phyloP scores from a whole-genome alignment of 306 rosid genomes.

The Quillaja saponaria region DNA sequence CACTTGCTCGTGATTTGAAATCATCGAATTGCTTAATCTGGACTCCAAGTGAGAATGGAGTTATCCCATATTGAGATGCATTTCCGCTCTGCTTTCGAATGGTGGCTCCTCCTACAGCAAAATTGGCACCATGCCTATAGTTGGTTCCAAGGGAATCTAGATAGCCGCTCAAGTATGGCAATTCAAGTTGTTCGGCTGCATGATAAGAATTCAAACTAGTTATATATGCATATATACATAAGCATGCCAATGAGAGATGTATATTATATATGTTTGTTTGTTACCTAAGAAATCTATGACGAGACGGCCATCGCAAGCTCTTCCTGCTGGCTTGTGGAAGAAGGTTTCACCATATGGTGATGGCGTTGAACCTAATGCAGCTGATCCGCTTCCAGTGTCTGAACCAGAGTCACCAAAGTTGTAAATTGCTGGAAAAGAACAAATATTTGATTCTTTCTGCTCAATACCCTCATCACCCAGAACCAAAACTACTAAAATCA shows the following conservation, averaged over 20 bases:
- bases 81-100: constrained; percentile 49
- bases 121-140: constrained; percentile 53
- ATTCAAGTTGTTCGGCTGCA: constrained; percentile 45
- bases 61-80: constrained; percentile 45
- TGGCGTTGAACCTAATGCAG: constrained; percentile 46
- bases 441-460: constrained; percentile 17
- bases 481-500: constrained; percentile 22
- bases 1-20: constrained; percentile 47
- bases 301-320: constrained; percentile 55
- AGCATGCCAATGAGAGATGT: too few relatives aligned
- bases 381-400: constrained; percentile 62
- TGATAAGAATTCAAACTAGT: too few relatives aligned
- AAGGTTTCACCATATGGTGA: constrained; percentile 49
- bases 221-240: too few relatives aligned
- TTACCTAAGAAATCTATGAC: too few relatives aligned
- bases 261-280: too few relatives aligned
- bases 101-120: constrained; percentile 64
- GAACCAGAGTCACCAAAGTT: constrained; percentile 64
- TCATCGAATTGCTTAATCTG: constrained; percentile 48
- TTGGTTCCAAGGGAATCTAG: constrained; percentile 50
- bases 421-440: constrained; percentile 55
- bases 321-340: constrained; percentile 46
- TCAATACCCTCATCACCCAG: not conserved
- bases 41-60: constrained; percentile 53
- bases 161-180: constrained; percentile 57